Evolutionary conservation across 83 land plant species (phyloP), one percentile per base, ranked within the genome.

Genomic region (Diphasiastrum complanatum): DNA sequence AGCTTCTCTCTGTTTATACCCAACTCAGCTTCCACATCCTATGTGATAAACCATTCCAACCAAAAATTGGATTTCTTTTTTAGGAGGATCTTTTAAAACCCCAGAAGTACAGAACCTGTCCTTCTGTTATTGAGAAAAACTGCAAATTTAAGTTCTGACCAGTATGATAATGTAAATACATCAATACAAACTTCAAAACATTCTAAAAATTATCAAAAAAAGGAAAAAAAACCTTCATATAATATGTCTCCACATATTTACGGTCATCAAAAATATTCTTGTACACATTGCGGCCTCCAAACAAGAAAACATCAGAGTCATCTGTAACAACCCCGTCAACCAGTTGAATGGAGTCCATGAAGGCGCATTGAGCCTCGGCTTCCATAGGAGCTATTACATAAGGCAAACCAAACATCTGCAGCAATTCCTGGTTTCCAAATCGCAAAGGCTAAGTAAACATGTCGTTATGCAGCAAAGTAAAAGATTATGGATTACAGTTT

Each of bases 351-450:
- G 76, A 60, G 58, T 89, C 92, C 92, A 95, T 72, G 66, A 51
- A 89, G 18, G 96, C 99, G 69, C 99, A 95, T 67, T 95, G 99
- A 25, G 99, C 99, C 82, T 95, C 99, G 60, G 99, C 99, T 75
- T 95, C 99, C 96, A 89, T 95, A 4, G 96, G 96, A 37, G 99
- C 99, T 74, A 95, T 89, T 16, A 95, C 80, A 67, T 89, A 95
- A 29, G 99, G 99, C 51, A 95, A 57, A 45, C 99, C 99, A 80
- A 95, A 95, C 89, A 95, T 85, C 71, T 95, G 97, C 32, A 95
- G 86, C 26, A 95, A 77, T 69, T 95, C 96, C 96, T 89, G 71
- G 29, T 18, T 23, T 20, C 55, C 12, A 30, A 1, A 18, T 40
- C 43, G 12, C 43, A 40, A 40, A 16, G 43, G 8, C 16, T 50